Base-by-base conservation (phyloP, 2,329 filamentous ascomycete genomes). In the Hypomyces perniciosus region DNA sequence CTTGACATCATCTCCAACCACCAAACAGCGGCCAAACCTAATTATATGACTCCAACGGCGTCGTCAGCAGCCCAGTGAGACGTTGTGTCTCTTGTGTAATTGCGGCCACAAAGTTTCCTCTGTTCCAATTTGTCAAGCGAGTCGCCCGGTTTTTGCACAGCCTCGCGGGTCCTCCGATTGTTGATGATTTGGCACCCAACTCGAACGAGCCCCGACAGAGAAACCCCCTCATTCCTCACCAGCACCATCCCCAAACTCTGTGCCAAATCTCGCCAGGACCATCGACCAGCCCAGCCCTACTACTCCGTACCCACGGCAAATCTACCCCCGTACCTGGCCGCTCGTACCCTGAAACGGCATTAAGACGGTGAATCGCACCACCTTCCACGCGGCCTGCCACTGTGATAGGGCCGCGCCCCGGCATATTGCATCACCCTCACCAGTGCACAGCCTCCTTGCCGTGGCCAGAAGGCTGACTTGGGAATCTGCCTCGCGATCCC, bases 381-480 rank as follows among this genome's bases (percentile, higher is more conserved):
- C 51, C n/a, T 31, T 45, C 40, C 52, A 45, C 53, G 53, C 53
- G 53, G 53, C 48, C 44, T 42, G 28, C 27, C 30, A 28, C 30
- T 52, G 51, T 54, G 52, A 54, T 54, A 54, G 52, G 54, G 39
- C 41, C 53, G 51, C 50, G 34, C 49, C 52, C 55, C 54, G 54
- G 51, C 45, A 51, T 51, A 50, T 57, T 54, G 56, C 55, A 59
- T 59, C 56, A 54, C 54, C 48, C 48, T 47, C 51, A 52, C 48
- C 48, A 41, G 50, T 59, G 57, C 60, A 62, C 59, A 60, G 58
- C 60, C 59, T 54, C 55, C 71, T 68, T 68, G 69, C 68, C 60
- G 65, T 65, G 62, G 65, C 66, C 64, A 59, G 65, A 67, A 72
- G 71, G 71, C 72, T 72, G 70, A 73, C 68, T 72, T 59, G 61